phyloP scores from a whole-genome alignment of 2,329 filamentous ascomycete species.

The Diaporthe longicolla region DNA sequence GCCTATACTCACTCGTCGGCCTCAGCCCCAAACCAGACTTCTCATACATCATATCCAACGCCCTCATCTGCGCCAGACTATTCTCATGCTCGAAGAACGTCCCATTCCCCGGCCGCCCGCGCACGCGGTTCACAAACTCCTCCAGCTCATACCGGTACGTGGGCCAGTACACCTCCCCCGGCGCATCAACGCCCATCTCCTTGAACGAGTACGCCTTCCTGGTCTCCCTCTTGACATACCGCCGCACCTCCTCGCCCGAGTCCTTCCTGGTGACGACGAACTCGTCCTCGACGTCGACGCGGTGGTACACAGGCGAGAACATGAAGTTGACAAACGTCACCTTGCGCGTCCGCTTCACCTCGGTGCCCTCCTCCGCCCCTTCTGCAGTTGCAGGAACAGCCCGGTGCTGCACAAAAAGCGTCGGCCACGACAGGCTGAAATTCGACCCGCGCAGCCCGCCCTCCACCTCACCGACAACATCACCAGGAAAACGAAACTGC shows the following conservation, averaged over 20 bases:
- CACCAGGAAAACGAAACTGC: constrained; percentile 57
- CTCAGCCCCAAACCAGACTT: constrained; percentile 51
- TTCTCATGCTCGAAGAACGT: constrained; percentile 59
- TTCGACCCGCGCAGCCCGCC: constrained; percentile 48
- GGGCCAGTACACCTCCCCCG: constrained; percentile 57
- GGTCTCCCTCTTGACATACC: constrained; percentile 46
- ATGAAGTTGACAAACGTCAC: constrained; percentile 51
- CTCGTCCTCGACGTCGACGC: constrained; percentile 54
- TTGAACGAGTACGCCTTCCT: constrained; percentile 54
- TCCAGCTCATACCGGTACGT: constrained; percentile 63
- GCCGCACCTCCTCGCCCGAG: constrained; percentile 45
- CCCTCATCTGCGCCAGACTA: constrained; percentile 60
- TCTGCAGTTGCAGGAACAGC: constrained; percentile 45
- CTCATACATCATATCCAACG: constrained; percentile 62
- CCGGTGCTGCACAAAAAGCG: constrained; percentile 44
- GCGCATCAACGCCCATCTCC: constrained; percentile 50
- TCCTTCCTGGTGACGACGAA: constrained; percentile 49
- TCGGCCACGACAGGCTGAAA: constrained; percentile 43
- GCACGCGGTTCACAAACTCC: constrained; percentile 62
- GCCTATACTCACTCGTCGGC: constrained; percentile 30
- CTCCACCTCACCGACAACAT: constrained; percentile 52
- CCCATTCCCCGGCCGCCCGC: constrained; percentile 53
- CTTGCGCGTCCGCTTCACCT: constrained; percentile 47
- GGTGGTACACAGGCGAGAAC: constrained; percentile 50
- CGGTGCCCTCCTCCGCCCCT: constrained; percentile 44